A percentile compares a stretch with the other conserved stretches of the same genome.
phyloP scores from a whole-genome alignment of 441 rosid species.

The Euphorbia celastroides region DNA sequence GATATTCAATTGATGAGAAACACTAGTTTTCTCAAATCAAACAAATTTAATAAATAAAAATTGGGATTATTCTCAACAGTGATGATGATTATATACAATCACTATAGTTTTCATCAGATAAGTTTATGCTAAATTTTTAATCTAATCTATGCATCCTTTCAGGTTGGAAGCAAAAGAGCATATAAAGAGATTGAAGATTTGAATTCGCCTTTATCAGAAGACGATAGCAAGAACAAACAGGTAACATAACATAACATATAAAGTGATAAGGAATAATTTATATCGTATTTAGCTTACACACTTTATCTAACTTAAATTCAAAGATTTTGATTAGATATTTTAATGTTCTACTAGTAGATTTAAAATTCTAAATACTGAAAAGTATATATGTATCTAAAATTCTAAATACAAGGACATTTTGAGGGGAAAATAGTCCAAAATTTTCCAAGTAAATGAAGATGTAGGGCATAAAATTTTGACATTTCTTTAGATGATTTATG shows the following conservation, averaged over 20 bases:
- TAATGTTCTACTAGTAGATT: neutral
- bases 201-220: slow-evolving; percentile 27
- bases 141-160: no score
- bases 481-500: neutral
- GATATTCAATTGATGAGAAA: no score
- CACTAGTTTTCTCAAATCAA: no score
- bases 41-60: no score
- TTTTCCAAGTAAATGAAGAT: neutral
- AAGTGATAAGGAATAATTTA: no score
- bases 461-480: neutral
- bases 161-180: slow-evolving; percentile 37
- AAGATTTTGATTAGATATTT: neutral
- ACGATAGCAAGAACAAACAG: slow-evolving; percentile 24
- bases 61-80: no score
- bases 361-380: neutral
- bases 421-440: neutral
- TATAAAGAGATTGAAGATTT: slow-evolving; percentile 18
- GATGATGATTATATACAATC: neutral
- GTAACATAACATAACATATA: slow-evolving; percentile 5
- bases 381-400: neutral
- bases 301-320: neutral
- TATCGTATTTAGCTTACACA: neutral
- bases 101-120: no score
- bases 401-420: no score
- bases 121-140: no score